Evolutionary conservation across 768 basidiomycete species (phyloP), one percentile per base, ranked within the genome.

Genomic region (Russula earlei): DNA sequence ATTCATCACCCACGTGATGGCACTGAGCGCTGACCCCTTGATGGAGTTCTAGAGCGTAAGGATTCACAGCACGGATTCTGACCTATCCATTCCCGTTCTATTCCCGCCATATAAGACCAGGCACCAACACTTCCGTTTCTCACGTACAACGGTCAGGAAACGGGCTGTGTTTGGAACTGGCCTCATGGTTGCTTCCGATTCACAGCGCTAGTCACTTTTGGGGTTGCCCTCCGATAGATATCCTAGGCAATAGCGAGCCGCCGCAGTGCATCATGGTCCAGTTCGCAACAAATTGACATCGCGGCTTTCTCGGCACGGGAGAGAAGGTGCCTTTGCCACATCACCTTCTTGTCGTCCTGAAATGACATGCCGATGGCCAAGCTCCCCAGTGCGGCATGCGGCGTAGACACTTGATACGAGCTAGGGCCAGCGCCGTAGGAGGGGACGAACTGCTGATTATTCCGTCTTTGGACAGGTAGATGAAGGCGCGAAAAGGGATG

Each of bases 1-100:
- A 31, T 5, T 31, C 29, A 31, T 36, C 29, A 25, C 43, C 53
- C 56, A 58, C 56, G 56, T 58, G 56, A 49, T 58, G 24, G n/a
- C 17, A 3, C 5, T 27, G 22, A 38, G n/a, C n/a, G n/a, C n/a
- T n/a, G n/a, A n/a, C n/a, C 10, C 9, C 17, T 11, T 15, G 0
- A 12, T 40, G 2, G 17, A 20, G 25, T 43, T 43, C 47, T 19
- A 48, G 40, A 38, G 47, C 54, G 17, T 19, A 25, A 54, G 1
- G 25, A 29, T 25, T 43, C 48, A 44, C 54, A 31, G 7, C 17
- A 47, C 17, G 36, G 25, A 46, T 11, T 25, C 3, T 10, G 5
- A 24, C 25, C 22, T 40, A 41, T 10, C 42, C 48, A 49, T 55
- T 55, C 54, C 55, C 55, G 34, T 42, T 44, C 42, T 56, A 44